A percentile compares a stretch with the other conserved stretches of the same genome.
phyloP scores from a whole-genome alignment of 345 rosid genomes.

The Corymbia maculata region DNA sequence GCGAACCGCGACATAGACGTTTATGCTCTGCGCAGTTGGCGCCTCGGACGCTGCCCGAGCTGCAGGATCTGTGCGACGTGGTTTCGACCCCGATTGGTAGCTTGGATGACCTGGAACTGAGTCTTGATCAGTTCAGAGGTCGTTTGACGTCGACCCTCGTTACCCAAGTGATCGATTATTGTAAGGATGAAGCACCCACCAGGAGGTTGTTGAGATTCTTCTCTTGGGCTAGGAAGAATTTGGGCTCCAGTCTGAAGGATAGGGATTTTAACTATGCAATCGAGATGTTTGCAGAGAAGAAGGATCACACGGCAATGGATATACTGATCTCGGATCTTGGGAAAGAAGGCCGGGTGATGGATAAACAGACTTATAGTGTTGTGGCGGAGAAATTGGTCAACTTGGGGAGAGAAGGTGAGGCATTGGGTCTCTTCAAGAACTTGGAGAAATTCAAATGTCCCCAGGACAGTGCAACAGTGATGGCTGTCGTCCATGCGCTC shows the following conservation, averaged over 20 bases:
- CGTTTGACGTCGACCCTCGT: slow-evolving; percentile 35
- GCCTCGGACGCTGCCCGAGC: slow-evolving; percentile 18
- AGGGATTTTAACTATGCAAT: slow-evolving; percentile 56
- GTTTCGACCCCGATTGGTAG: slow-evolving; percentile 60
- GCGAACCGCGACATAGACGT: background rate
- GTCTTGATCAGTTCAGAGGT: slow-evolving; percentile 23
- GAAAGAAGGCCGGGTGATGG: slow-evolving; percentile 49
- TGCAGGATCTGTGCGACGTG: slow-evolving; percentile 12
- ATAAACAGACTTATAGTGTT: slow-evolving; percentile 45
- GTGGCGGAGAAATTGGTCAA: slow-evolving; percentile 64
- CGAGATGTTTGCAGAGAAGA: slow-evolving; percentile 59
- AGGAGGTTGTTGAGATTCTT: slow-evolving; percentile 72
- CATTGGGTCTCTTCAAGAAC: slow-evolving; percentile 80
- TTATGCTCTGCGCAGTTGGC: slow-evolving; percentile 6
- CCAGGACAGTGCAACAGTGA: slow-evolving; percentile 41
- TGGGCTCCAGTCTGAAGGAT: slow-evolving; percentile 27
- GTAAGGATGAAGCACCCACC: slow-evolving; percentile 47
- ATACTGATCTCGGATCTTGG: slow-evolving; percentile 60
- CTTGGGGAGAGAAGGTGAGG: slow-evolving; percentile 71
- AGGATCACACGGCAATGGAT: slow-evolving; percentile 52
- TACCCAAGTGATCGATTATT: slow-evolving; percentile 33
- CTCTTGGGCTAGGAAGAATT: slow-evolving; percentile 53
- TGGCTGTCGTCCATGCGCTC: slow-evolving; percentile 57
- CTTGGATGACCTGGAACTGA: slow-evolving; percentile 69
- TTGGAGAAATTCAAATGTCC: slow-evolving; percentile 69